Percentiles rank a stretch among this genome's conserved stretches.
These are phyloP conservation scores for Polysphondylium violaceum DNA, from an alignment of 78 protist genomes.

Conservation along the genomic window DNA sequence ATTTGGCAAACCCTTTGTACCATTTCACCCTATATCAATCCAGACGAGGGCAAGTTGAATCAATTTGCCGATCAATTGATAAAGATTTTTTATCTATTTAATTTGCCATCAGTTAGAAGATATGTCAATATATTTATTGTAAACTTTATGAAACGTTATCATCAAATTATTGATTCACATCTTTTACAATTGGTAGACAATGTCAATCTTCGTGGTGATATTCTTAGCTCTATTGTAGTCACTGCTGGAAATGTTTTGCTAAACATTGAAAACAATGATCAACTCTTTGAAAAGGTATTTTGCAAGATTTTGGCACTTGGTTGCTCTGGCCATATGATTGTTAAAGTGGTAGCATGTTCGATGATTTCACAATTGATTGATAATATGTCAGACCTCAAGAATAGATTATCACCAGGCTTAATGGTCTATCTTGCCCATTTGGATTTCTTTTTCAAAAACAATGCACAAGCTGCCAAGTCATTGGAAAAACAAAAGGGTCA, in stretches of 20 bases:
- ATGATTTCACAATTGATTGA: background rate
- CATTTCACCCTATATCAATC: slow-evolving; percentile 5
- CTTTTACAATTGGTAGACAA: slow-evolving; percentile 31
- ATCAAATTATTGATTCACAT: slow-evolving; percentile 6
- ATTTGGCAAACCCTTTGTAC: slow-evolving; percentile 64
- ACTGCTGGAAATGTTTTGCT: slow-evolving; percentile 37
- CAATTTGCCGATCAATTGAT: slow-evolving; percentile 3
- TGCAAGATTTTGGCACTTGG: slow-evolving; percentile 30
- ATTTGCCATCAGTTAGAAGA: slow-evolving; percentile 67
- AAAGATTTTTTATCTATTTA: slow-evolving; percentile 20
- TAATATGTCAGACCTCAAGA: background rate
- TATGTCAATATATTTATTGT: slow-evolving; percentile 59
- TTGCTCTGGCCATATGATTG: slow-evolving; percentile 28
- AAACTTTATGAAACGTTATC: slow-evolving; percentile 11
- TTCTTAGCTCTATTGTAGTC: slow-evolving; percentile 15
- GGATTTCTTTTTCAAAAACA: slow-evolving; percentile 29
- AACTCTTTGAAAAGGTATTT: slow-evolving; percentile 8
- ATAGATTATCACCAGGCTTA: background rate
- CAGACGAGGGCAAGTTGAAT: background rate
- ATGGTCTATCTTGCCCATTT: slow-evolving; percentile 27
- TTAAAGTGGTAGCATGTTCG: slow-evolving; percentile 24
- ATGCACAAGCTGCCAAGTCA: slow-evolving; percentile 33
- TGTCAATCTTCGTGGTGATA: slow-evolving; percentile 68
- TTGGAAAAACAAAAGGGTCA: slow-evolving; percentile 24
- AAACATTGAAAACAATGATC: background rate